These are phyloP conservation scores for Talaromyces sp. DNA, from an alignment of 2,329 filamentous ascomycete species.

Conservation along the genomic window DNA sequence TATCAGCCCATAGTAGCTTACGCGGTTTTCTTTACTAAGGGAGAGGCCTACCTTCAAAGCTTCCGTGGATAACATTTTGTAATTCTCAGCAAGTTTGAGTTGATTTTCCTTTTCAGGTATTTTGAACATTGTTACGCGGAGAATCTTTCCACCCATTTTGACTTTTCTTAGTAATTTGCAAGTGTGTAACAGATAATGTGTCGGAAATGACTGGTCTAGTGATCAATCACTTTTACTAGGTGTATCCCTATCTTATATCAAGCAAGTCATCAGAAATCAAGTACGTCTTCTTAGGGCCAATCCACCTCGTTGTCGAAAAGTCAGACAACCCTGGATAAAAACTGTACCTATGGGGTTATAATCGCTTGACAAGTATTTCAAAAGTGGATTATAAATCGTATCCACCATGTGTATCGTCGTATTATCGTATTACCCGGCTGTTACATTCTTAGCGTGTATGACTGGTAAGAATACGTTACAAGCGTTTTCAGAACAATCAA, in stretches of 20 bases:
- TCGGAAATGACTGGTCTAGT: not conserved
- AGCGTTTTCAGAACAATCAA: not conserved
- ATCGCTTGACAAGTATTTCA: not conserved
- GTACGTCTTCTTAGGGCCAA: not conserved
- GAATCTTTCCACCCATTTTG: slow-evolving; percentile 1
- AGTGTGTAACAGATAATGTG: not conserved
- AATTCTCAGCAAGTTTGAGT: slow-evolving; percentile 7
- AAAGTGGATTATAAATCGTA: not conserved
- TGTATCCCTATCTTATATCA: not conserved
- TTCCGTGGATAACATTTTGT: slow-evolving; percentile 7
- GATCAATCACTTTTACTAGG: not conserved
- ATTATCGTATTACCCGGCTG: not conserved
- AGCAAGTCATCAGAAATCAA: not conserved
- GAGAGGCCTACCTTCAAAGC: slow-evolving; percentile 3
- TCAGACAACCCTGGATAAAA: not conserved
- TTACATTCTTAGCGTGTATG: not conserved
- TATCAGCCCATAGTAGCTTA: not conserved
- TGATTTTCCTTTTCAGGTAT: slow-evolving; percentile 10
- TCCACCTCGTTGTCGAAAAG: not conserved
- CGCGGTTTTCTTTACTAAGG: too few relatives aligned
- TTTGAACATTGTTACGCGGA: slow-evolving; percentile 11
- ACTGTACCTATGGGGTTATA: not conserved
- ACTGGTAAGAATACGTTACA: not conserved
- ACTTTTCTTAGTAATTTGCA: not conserved
- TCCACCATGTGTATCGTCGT: not conserved